Evolutionary conservation across 257 asterid genomes (phyloP).

Genomic region (Jaltomata sinuosa): DNA sequence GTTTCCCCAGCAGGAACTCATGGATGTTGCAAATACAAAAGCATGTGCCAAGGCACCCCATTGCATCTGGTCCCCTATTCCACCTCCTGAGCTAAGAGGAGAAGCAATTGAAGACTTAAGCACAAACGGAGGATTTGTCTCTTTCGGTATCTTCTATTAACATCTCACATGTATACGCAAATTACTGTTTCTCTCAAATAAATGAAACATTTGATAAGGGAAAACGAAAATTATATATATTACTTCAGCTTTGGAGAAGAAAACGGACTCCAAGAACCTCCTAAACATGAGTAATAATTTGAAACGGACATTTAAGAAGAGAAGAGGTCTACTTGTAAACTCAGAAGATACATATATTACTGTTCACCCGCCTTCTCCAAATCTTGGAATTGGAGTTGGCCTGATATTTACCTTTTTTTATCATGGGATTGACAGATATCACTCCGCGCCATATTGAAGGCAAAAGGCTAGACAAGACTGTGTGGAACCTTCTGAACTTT

Average conservation of each 20-base stretch:
- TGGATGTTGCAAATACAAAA: conserved; percentile 56
- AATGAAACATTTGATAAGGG: not conserved
- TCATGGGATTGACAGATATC: conserved; percentile 43
- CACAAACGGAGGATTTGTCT: conserved; percentile 82
- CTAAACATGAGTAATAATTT: not conserved
- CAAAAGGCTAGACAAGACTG: conserved; percentile 75
- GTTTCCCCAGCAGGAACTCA: conserved; percentile 47
- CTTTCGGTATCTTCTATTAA: conserved; percentile 50
- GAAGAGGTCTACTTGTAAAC: not conserved
- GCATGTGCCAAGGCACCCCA: conserved; percentile 60
- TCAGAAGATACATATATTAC: not conserved
- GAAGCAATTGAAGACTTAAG: conserved; percentile 75
- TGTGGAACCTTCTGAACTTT: conserved; percentile 83
- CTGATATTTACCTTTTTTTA: not conserved
- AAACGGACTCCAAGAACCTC: not conserved
- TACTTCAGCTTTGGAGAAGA: not conserved
- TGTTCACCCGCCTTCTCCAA: not conserved
- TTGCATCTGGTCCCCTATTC: conserved; percentile 80
- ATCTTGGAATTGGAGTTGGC: not conserved
- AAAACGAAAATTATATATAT: not conserved
- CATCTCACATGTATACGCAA: not conserved
- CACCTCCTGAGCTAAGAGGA: conserved; percentile 86
- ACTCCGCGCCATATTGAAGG: conserved; percentile 59
- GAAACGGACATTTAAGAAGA: not conserved
- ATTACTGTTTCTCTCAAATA: not conserved